Conservation (phyloP, 179 eudicot species). For the Vitellaria paradoxa region DNA sequence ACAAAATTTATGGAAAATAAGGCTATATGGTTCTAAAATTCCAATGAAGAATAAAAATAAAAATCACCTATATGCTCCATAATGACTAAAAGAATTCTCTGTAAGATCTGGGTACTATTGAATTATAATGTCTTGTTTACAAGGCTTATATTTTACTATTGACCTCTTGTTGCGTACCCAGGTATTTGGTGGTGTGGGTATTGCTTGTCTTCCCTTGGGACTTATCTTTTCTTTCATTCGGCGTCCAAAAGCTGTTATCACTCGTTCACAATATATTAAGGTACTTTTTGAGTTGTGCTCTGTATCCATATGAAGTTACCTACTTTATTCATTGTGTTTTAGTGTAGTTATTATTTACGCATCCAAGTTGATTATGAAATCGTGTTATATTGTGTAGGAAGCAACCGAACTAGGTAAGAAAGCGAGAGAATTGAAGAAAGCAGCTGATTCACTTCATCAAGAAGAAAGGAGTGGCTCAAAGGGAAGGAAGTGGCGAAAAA, state of each 20-base stretch:
- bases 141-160: not conserved
- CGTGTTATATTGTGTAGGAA: conserved; percentile 44
- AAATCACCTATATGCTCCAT: not conserved
- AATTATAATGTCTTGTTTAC: not conserved
- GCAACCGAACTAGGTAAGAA: conserved; percentile 97
- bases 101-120: not conserved
- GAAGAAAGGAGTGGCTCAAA: conserved; percentile 90
- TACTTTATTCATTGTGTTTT: not conserved
- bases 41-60: too few relatives aligned
- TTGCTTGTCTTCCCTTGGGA: conserved; percentile 92
- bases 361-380: not conserved
- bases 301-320: conserved; percentile 3
- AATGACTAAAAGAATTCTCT: not conserved
- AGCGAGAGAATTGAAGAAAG: conserved; percentile 90
- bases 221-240: conserved; percentile 88
- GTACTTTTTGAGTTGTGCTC: conserved; percentile 31
- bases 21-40: too few relatives aligned
- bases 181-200: conserved; percentile 99
- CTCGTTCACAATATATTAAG: conserved; percentile 99
- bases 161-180: conserved; percentile 23
- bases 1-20: too few relatives aligned
- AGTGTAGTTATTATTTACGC: not conserved
- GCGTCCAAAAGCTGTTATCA: conserved; percentile 96
- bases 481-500: conserved; percentile 93
- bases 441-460: conserved; percentile 91